Evolutionary conservation across 768 basidiomycete genomes (phyloP), one percentile per base, ranked within the genome.

Genomic region (Lactarius deliciosus): DNA sequence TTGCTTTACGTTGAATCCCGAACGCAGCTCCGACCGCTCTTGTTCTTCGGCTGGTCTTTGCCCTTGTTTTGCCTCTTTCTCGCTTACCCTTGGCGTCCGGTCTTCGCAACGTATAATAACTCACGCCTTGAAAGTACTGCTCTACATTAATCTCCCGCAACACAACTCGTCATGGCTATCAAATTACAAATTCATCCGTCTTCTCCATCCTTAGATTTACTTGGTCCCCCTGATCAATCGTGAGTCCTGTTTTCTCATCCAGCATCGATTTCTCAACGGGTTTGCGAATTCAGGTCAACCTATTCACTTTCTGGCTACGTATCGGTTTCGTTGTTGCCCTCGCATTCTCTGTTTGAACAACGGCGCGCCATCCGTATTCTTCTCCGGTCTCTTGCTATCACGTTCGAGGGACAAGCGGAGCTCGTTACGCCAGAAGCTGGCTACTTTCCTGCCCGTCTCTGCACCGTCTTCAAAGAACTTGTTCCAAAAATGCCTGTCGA

Each of bases 281-380:
- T 40, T 57, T 32, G 50, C 54, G 7, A 70, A 2, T 11, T 8
- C n/a, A 97, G 94, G 65, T 88, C 90, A 64, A 87, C 87, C 2
- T 96, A 94, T 76, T 96, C 95, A 11, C 82, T 97, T 55, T 89
- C 93, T 10, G 95, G 94, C 3, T 84, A 94, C 74, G 79, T 96
- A 25, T 79, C 85, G 28, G 78, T 96, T 61, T 81, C 86, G 0
- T 71, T 95, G 38, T 79, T 84, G 3, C 81, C 89, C 0, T 77
- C 87, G 2, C 80, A 76, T 61, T 84, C 84, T 13, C 72, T 88
- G 30, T 86, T 90, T 68, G 82, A 83, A 66, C 80, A 81, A 66
- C 82, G 81, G 64, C 77, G 80, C 57, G 75, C 86, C 0, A 76
- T 81, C 10, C 83, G 79, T 45, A 74, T 88, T 50, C 74, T 88